Percentiles rank a stretch among this genome's conserved stretches.
These are phyloP conservation scores for Artemisia tridentata DNA, from an alignment of 129 eudicot genomes.

Conservation along the genomic window DNA sequence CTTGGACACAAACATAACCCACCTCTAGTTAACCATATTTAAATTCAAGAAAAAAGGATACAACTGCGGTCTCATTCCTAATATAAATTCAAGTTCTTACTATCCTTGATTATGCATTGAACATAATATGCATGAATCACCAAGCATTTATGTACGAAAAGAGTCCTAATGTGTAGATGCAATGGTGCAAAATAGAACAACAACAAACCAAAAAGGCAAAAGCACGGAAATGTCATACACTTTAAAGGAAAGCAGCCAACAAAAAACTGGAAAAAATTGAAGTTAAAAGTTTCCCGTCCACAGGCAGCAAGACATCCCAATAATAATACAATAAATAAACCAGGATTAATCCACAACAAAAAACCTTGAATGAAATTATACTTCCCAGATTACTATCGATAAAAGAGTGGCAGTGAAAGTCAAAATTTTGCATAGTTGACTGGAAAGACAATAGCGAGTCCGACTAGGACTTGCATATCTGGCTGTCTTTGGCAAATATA, in stretches of 20 bases:
- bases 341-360: conserved; percentile 1
- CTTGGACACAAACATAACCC: too few relatives aligned
- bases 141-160: conserved; percentile 5
- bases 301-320: not conserved
- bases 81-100: not conserved
- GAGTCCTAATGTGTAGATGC: conserved; percentile 13
- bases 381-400: conserved; percentile 8
- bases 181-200: conserved; percentile 13
- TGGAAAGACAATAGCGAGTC: conserved; percentile 9
- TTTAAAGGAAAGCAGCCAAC: conserved; percentile 2
- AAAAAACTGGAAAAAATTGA: conserved; percentile 8
- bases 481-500: too few relatives aligned
- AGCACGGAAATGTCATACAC: not conserved
- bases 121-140: conserved; percentile 10
- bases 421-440: not conserved
- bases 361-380: conserved; percentile 5
- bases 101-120: conserved; percentile 1
- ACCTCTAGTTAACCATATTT: too few relatives aligned
- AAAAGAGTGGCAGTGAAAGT: not conserved
- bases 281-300: conserved; percentile 13
- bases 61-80: too few relatives aligned
- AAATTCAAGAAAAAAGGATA: too few relatives aligned
- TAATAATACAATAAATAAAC: not conserved
- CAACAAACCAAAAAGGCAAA: conserved; percentile 1
- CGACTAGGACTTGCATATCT: too few relatives aligned